Evolutionary conservation across 257 asterid species (phyloP), one percentile per base, ranked within the genome.

Genomic region (Solanum pimpinellifolium): DNA sequence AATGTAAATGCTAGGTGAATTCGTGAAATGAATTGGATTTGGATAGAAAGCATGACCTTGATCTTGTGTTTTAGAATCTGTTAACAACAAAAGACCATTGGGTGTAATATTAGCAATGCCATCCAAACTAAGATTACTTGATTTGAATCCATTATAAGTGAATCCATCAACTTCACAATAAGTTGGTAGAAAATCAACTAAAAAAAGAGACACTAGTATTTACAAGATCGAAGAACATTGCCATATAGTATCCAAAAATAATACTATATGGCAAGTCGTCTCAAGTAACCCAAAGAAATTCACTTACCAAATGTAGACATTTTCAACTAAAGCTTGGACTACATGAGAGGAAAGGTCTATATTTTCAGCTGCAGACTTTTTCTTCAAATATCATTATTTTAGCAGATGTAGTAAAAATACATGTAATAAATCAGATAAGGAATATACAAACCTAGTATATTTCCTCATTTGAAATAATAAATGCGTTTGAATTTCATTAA

Each of bases 11-110:
- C 90, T 91, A 5, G 89, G 14, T 37, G 93, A 88, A 76, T 88
- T 90, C 87, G 90, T 95, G 93, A 95, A 94, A 2, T 18, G 7
- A 4, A 93, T 10, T 3, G 95, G 95, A 86, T 31, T 65, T 0
- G 95, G 93, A 39, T 86, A 90, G 72, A 95, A 94, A 49, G 95
- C 97, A 41, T 94, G 95, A 11, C 96, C 95, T 1, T 66, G 72
- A 20, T 42, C 49, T 85, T 90, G 91, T 14, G 56, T 89, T 84
- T 93, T 88, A 72, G 83, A 84, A 81, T 93, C 94, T 25, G 94
- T 89, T 5, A 95, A 90, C 83, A 62, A 59, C 87, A 95, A 85
- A 39, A 94, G 91, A 37, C 95, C 95, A 46, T 90, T 87, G 7
- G 89, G 35, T 0, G 87, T 83, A 88, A 95, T 14, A 11, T 65